These are phyloP conservation scores for Lolium perenne DNA, from an alignment of 176 grass and related monocot species.

Conservation along the genomic window DNA sequence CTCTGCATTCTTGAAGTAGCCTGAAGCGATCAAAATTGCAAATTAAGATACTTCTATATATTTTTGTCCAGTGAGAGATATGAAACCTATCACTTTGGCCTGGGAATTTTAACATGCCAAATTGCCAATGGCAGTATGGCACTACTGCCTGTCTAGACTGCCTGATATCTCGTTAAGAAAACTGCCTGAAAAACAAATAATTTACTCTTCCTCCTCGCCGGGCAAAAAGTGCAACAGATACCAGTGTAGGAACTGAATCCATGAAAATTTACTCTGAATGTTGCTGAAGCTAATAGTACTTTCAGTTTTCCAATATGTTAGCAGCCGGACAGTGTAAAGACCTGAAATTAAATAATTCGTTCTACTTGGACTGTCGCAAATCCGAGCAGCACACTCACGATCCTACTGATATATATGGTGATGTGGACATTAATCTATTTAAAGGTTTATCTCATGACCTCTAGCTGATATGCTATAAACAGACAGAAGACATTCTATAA, in stretches of 20 bases:
- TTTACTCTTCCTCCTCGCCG: neutral
- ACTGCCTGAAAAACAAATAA: neutral
- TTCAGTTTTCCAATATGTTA: neutral
- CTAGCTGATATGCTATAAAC: neutral
- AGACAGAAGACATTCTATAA: neutral
- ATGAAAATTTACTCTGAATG: neutral
- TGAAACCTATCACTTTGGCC: neutral
- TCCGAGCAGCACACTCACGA: neutral
- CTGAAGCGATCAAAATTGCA: conserved; percentile 48
- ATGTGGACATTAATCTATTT: neutral
- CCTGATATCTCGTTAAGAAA: neutral
- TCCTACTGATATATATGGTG: neutral
- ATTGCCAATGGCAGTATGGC: neutral
- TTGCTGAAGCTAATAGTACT: neutral
- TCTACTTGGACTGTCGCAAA: neutral
- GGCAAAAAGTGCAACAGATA: conserved; percentile 9
- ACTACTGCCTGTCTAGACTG: neutral
- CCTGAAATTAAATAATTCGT: neutral
- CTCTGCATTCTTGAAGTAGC: conserved; percentile 83
- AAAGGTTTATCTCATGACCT: neutral
- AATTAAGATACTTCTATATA: neutral
- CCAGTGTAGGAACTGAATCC: neutral
- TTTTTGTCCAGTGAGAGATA: neutral
- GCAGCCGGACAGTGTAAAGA: neutral
- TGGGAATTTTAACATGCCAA: neutral